Base-by-base conservation (phyloP, 768 basidiomycete species). In the Termitomyces sp. region DNA sequence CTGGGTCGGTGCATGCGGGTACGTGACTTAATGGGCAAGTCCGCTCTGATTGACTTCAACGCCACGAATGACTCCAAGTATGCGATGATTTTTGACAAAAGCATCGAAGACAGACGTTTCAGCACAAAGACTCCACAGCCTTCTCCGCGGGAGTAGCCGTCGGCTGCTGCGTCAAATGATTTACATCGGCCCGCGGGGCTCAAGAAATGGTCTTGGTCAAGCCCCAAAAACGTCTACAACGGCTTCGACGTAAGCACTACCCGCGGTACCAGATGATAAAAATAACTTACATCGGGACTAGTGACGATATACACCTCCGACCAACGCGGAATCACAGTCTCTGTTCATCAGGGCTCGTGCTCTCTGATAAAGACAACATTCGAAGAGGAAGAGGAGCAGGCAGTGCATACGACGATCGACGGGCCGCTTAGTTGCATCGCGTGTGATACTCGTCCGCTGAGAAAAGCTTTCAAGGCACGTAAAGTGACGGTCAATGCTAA, bases 311-410 rank as follows among this genome's bases (percentile, higher is more conserved):
- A 90, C 84, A n/a, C 88, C 87, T 24, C 87, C 88, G 18, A 85
- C 89, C 29, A 91, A 70, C 0, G 86, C 86, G 26, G 86, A 78
- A 61, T 79, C 73, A 65, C 88, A 90, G 66, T 91, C 89, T 18
- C 76, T 70, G 56, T 78, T 79, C 69, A 78, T 74, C 31, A 91
- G 70, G 0, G 87, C 84, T 46, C 88, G 83, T 49, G 79, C 83
- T 0, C 84, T 89, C 60, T 85, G 85, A 69, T 90, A 81, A 28
- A 90, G 72, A 9, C 86, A 13, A 86, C 81, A 33, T 77, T 70
- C 5, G n/a, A n/a, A n/a, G n/a, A n/a, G n/a, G 87, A 87, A 4
- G 87, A 86, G 8, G 88, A 90, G 66, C 89, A 90, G 0, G 88
- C 86, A 0, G 88, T 90, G 59, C 91, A 86, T 36, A 88, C 70